A percentile compares a stretch with the other conserved stretches of the same genome.
phyloP scores from a whole-genome alignment of 2,329 filamentous ascomycete species.

The Calonectria leucothoes region DNA sequence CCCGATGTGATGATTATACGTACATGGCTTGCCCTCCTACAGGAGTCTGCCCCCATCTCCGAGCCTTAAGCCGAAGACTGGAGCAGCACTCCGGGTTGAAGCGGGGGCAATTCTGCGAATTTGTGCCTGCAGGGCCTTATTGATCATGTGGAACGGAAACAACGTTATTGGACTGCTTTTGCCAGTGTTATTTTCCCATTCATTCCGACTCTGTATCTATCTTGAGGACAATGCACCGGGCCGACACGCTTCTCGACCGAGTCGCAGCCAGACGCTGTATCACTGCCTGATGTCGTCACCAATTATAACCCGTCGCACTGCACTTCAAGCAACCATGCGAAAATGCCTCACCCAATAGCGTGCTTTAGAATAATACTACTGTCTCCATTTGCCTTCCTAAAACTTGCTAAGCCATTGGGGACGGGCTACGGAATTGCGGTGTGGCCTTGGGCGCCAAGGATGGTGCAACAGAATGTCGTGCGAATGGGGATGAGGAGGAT shows the following conservation, averaged over 20 bases:
- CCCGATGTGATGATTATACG: background rate
- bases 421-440: background rate
- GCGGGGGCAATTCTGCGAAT: background rate
- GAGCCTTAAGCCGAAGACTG: background rate
- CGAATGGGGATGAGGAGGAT: background rate
- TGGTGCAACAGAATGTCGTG: background rate
- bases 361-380: background rate
- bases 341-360: background rate
- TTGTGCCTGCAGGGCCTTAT: background rate
- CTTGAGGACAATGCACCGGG: background rate
- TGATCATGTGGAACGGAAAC: background rate
- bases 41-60: background rate
- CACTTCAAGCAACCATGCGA: background rate
- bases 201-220: no score
- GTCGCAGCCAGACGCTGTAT: background rate
- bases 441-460: background rate
- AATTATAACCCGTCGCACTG: background rate
- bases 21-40: background rate
- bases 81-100: background rate
- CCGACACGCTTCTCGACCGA: background rate
- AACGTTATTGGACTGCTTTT: background rate
- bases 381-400: slow-evolving; percentile 9
- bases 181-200: background rate
- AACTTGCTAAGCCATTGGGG: background rate
- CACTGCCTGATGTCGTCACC: background rate